Base-by-base conservation (phyloP, 2,329 filamentous ascomycete genomes). In the Colletotrichum cuscutae region DNA sequence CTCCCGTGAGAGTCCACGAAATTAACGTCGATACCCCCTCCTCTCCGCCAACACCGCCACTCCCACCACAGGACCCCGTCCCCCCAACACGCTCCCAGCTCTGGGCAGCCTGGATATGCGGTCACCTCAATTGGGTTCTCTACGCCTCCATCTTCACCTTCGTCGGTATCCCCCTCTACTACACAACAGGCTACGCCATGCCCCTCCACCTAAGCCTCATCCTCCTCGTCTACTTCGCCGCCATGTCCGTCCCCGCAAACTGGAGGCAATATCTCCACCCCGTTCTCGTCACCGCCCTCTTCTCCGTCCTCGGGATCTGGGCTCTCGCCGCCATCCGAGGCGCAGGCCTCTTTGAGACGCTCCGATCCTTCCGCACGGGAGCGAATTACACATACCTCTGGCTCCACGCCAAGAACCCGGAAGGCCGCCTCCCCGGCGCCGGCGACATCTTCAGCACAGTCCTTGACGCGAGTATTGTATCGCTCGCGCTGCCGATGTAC, bases 401-500 rank as follows among this genome's bases (percentile, higher is more conserved):
- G 86, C 77, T 82, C 13, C 80, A 82, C 15, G 68, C 80, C 19
- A 37, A 72, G 19, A 37, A 73, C 74, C 30, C 77, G 52, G 19
- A 22, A 2, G 32, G 68, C 24, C 68, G 81, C 2, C 76, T 79
- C 2, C 88, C 89, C 0, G 89, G 89, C 8, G 89, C 89, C 0
- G 89, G 88, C 24, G 89, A 91, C 75, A 77, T 91, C 26, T 86
- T 91, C 72, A 81, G 83, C 74, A 88, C 85, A 54, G 79, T 87
- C 6, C 84, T 91, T 2, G 89, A 91, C 76, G 89, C 88, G 7
- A 85, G 84, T 73, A 91, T 91, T 74, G 87, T 91, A 0, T 84
- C 88, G 1, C 84, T 91, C 3, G 89, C 89, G 2, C 80, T 91
- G 22, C 89, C 89, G 0, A 91, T 91, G 88, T 91, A 88, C 78